Conservation (phyloP, 108 stramenopile genomes). For the Pseudonitzschia multistriata region DNA sequence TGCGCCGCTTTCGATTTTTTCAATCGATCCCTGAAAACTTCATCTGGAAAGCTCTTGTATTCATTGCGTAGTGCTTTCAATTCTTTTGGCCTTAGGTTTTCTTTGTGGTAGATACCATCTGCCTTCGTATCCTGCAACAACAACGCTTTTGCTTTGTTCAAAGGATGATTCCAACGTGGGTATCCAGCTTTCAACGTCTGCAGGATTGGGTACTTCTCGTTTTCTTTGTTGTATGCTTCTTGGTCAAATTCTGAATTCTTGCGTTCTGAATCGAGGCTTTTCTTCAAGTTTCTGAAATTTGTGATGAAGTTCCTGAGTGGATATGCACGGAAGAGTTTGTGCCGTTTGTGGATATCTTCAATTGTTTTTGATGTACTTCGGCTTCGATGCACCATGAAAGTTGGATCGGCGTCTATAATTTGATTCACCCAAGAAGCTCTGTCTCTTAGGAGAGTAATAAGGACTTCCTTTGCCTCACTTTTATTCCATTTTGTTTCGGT, state of each 20-base stretch:
- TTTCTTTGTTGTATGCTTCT: not conserved
- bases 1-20: not conserved
- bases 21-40: not conserved
- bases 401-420: conserved; percentile 4
- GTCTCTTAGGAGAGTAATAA: not conserved
- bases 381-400: not conserved
- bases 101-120: not conserved
- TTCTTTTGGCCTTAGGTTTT: not conserved
- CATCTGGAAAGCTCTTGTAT: not conserved
- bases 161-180: not conserved
- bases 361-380: not conserved
- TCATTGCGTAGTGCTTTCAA: not conserved
- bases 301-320: not conserved
- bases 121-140: not conserved
- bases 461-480: conserved; percentile 4
- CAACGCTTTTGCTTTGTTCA: not conserved
- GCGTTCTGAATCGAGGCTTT: not conserved
- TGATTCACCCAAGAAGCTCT: not conserved
- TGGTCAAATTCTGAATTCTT: not conserved
- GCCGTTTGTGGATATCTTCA: not conserved
- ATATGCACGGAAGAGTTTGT: not conserved
- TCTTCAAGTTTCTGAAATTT: not conserved
- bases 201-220: not conserved
- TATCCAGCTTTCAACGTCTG: conserved; percentile 4
- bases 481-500: too few relatives aligned